Percentiles rank a stretch among this genome's conserved stretches.
phyloP scores from a whole-genome alignment of 352 stramenopile species.

The Phytophthora idaei region DNA sequence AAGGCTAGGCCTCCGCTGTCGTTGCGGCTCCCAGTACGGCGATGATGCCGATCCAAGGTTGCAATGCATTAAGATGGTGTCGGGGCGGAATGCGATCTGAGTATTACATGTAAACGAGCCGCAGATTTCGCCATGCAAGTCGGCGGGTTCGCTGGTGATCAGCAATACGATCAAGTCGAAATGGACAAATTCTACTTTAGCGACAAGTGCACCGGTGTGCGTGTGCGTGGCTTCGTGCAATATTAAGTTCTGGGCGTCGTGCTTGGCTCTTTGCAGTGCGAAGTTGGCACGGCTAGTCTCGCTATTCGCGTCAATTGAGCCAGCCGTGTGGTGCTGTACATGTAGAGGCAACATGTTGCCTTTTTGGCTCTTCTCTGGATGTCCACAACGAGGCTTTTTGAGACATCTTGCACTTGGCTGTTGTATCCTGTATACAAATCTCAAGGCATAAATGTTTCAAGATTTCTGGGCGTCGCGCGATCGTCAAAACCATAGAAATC shows the following conservation, averaged over 20 bases:
- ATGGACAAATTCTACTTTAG: slow-evolving; percentile 6
- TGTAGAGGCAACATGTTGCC: slow-evolving; percentile 5
- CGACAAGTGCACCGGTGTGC: not conserved
- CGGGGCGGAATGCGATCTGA: slow-evolving; percentile 17
- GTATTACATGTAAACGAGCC: slow-evolving; percentile 21
- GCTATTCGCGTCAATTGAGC: slow-evolving; percentile 15
- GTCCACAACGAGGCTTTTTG: slow-evolving; percentile 9
- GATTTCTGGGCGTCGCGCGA: slow-evolving; percentile 7
- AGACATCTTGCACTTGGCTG: slow-evolving; percentile 12
- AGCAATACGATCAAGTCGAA: not conserved
- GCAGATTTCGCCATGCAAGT: slow-evolving; percentile 18
- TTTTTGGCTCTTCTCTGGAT: slow-evolving; percentile 24
- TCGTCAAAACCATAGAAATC: slow-evolving; percentile 22
- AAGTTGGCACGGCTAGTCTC: not conserved
- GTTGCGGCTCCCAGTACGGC: slow-evolving; percentile 1
- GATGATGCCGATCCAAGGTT: not conserved
- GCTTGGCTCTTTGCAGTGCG: not conserved
- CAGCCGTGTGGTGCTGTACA: slow-evolving; percentile 8
- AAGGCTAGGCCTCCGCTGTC: not conserved
- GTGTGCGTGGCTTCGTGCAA: no score
- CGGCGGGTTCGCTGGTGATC: not conserved
- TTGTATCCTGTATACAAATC: slow-evolving; percentile 7
- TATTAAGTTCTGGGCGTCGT: no score
- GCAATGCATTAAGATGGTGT: slow-evolving; percentile 14
- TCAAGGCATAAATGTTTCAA: not conserved